Conservation (phyloP, 1,284 basidiomycete genomes). For the Marasmius tenuissimus region DNA sequence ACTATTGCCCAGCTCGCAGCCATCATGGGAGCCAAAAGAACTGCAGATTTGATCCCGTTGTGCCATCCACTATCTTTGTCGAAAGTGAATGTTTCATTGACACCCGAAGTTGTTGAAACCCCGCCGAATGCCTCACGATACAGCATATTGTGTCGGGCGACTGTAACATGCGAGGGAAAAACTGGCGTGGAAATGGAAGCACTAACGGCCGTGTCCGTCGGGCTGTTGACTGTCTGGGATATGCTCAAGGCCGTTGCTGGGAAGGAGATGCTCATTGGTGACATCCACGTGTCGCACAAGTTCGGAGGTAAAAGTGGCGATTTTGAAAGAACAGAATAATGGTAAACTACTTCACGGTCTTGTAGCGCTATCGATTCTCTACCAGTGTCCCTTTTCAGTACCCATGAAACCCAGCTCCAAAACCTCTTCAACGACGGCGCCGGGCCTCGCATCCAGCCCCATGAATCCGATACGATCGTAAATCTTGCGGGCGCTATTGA, state of each 20-base stretch:
- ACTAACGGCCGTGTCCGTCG: constrained; percentile 79
- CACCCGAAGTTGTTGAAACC: constrained; percentile 34
- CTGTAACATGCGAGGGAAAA: constrained; percentile 73
- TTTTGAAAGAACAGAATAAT: constrained; percentile 35
- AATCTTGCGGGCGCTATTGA: constrained; percentile 45
- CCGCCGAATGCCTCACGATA: constrained; percentile 26
- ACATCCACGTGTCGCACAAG: constrained; percentile 69
- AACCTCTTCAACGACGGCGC: constrained; percentile 36
- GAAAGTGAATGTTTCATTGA: constrained; percentile 65
- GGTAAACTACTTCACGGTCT: neutral
- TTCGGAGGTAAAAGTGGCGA: constrained; percentile 76
- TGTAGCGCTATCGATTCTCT: neutral
- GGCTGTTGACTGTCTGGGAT: constrained; percentile 85
- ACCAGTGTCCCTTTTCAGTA: constrained; percentile 44
- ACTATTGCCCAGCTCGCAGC: constrained; percentile 81
- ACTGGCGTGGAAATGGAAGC: constrained; percentile 96
- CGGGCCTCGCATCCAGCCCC: neutral
- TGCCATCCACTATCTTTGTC: constrained; percentile 80
- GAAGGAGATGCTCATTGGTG: constrained; percentile 76
- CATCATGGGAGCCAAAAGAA: constrained; percentile 86
- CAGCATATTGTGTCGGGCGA: constrained; percentile 65
- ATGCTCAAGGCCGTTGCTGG: constrained; percentile 91
- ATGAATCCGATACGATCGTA: constrained; percentile 50
- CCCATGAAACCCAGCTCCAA: constrained; percentile 47
- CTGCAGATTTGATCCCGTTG: constrained; percentile 79